Conservation (phyloP, 306 rosid species). For the Erythrophleum fordii region DNA sequence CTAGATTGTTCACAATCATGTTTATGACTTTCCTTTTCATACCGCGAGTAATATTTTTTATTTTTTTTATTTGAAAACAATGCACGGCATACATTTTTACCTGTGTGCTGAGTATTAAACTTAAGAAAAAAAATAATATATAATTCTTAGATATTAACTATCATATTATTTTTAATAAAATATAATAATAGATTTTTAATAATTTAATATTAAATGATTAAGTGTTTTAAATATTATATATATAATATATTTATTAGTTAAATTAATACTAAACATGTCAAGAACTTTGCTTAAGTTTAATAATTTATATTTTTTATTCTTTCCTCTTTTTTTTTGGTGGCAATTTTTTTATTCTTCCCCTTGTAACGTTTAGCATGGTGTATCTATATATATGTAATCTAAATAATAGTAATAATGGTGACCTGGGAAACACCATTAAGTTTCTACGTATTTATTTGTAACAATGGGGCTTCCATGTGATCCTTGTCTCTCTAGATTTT, state of each 20-base stretch:
- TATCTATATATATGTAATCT: background rate
- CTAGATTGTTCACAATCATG: background rate
- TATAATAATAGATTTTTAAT: too few species aligned
- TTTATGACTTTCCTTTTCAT: background rate
- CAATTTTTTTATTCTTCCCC: too few species aligned
- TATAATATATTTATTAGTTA: too few species aligned
- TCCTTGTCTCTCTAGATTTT: slow-evolving; percentile 45
- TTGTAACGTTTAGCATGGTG: background rate
- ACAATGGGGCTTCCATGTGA: slow-evolving; percentile 44
- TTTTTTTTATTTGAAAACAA: background rate
- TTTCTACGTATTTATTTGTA: slow-evolving; percentile 20
- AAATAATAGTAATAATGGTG: background rate
- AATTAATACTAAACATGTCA: background rate
- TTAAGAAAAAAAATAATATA: background rate
- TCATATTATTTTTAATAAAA: background rate
- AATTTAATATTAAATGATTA: too few species aligned
- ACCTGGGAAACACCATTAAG: background rate
- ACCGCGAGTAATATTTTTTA: background rate
- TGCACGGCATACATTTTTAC: background rate
- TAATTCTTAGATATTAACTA: background rate
- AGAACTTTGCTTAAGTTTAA: background rate
- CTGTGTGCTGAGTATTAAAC: background rate
- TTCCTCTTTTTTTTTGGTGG: too few species aligned
- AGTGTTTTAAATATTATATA: too few species aligned
- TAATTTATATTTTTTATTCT: too few species aligned